These are phyloP conservation scores for Parafenestella ontariensis DNA, from an alignment of 2,329 filamentous ascomycete genomes.

Conservation along the genomic window DNA sequence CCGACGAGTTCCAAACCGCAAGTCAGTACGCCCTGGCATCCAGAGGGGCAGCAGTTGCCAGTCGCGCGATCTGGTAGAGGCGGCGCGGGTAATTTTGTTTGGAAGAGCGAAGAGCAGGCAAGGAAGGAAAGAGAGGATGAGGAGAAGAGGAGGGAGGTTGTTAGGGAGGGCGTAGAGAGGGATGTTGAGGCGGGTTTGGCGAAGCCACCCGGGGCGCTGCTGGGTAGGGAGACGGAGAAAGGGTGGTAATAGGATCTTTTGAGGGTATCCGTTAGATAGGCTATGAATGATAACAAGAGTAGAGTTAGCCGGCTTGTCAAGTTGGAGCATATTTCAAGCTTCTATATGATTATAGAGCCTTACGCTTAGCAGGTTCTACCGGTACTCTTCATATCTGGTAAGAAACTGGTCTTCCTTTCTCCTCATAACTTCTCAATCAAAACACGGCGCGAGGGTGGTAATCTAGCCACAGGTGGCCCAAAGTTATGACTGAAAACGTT, in stretches of 20 bases:
- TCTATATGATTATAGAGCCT: not conserved
- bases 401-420: not conserved
- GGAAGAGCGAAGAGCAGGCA: slow-evolving; percentile 46
- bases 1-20: slow-evolving; percentile 36
- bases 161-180: slow-evolving; percentile 49
- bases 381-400: not conserved
- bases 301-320: too few species aligned
- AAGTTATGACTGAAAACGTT: not conserved
- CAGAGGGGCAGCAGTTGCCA: slow-evolving; percentile 42
- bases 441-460: not conserved
- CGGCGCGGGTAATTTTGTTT: slow-evolving; percentile 58
- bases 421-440: not conserved
- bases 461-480: not conserved
- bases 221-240: slow-evolving; percentile 44
- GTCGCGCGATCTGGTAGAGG: slow-evolving; percentile 50
- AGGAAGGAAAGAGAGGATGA: slow-evolving; percentile 33
- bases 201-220: slow-evolving; percentile 49
- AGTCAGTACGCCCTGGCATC: slow-evolving; percentile 45
- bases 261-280: too few species aligned
- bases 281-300: too few species aligned
- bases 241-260: slow-evolving; percentile 28
- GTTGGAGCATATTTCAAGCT: too few species aligned
- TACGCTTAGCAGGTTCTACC: not conserved
- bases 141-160: slow-evolving; percentile 19
- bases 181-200: slow-evolving; percentile 51